These are phyloP conservation scores for Toxoplasma gondii DNA, from an alignment of 169 alveolate genomes.

Conservation along the genomic window DNA sequence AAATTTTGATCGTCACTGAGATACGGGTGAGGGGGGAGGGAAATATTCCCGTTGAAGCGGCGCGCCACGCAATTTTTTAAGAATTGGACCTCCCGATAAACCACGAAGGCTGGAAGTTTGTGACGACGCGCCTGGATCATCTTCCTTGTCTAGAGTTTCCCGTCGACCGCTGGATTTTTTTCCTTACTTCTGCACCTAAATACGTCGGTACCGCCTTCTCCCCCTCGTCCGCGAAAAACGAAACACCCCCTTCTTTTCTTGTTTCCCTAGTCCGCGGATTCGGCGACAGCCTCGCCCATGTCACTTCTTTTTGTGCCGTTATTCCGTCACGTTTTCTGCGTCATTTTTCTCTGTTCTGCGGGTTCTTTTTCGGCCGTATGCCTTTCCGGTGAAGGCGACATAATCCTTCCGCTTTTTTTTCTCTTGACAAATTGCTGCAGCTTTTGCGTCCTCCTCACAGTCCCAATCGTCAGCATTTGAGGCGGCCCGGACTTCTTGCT, in stretches of 20 bases:
- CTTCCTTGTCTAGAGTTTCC: not conserved
- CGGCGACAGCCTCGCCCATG: not conserved
- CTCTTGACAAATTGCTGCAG: too few relatives aligned
- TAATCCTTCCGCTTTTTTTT: not conserved
- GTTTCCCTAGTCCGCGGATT: not conserved
- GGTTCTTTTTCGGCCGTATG: not conserved
- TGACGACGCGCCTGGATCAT: not conserved
- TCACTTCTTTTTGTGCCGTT: not conserved
- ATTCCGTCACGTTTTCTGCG: not conserved
- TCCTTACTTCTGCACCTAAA: not conserved
- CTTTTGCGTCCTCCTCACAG: not conserved
- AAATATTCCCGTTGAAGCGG: slow-evolving; percentile 14
- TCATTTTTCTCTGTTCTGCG: not conserved
- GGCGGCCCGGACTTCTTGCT: not conserved
- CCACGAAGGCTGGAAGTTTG: not conserved
- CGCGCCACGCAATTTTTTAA: not conserved
- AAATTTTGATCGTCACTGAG: not conserved
- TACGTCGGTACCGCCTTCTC: not conserved
- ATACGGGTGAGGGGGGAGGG: slow-evolving; percentile 16
- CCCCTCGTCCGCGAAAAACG: not conserved
- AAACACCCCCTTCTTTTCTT: not conserved
- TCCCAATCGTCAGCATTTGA: not conserved
- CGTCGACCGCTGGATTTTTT: not conserved
- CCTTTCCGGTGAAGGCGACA: too few relatives aligned
- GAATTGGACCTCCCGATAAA: not conserved